Evolutionary conservation across 2,329 filamentous ascomycete species (phyloP), one percentile per base, ranked within the genome.

Genomic region (Pseudonectria buxi): DNA sequence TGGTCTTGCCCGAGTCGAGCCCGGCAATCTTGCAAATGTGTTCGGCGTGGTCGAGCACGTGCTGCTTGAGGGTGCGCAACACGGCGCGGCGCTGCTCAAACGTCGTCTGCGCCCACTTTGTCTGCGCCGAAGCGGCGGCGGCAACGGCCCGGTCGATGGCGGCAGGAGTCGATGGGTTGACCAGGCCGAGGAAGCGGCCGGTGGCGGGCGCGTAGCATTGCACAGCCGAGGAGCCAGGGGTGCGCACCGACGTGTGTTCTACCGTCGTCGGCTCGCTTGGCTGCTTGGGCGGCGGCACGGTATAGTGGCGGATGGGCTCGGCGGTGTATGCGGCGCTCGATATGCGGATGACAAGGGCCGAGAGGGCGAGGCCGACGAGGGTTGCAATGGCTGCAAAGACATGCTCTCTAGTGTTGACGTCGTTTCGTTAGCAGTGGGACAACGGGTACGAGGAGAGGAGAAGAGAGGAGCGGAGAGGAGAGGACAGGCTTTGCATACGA

Each of bases 1-100:
- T 85, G 2, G 94, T 95, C 72, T 98, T 98, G 45, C 92, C 92
- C 28, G 86, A 94, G 63, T 98, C 92, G 25, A 95, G 72, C 54
- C 86, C 94, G 32, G 89, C 90, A 22, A 87, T 78, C 12, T 78
- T 75, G 51, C 87, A 89, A 50, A 98, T 94, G 16, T 82, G 73
- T 46, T 90, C 83, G 58, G 95, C 88, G 57, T 96, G 83, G 46
- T 94, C 84, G 39, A 98, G 74, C 9, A 98, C 73, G 50, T 89
- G 81, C 61, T 81, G 82, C 49, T 94, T 69, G 54, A 98, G 69
- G 6, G 86, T 86, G 41, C 80, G 78, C 44, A 98, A 71, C 30
- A 98, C 86, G 50, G 76, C 81, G 46, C 82, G 74, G 41, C 92
- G 75, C 58, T 94, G 73, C 7, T 73, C 65, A 55, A 95, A 94